phyloP scores from a whole-genome alignment of 768 basidiomycete genomes.

The Multifurca ochricompacta region DNA sequence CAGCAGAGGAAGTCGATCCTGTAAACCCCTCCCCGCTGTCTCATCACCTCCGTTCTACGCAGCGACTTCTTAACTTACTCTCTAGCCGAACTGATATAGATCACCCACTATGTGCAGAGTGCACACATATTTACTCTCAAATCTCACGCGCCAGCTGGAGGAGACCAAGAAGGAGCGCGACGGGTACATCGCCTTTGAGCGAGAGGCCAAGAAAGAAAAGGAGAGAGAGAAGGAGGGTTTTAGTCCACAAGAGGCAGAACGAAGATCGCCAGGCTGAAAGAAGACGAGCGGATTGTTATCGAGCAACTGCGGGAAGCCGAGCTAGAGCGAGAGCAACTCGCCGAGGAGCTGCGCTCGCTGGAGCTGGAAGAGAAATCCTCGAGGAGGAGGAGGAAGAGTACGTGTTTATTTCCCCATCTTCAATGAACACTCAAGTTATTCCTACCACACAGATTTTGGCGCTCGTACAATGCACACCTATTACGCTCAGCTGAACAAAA shows the following conservation, averaged over 20 bases:
- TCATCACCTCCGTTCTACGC: constrained; percentile 68
- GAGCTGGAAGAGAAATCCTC: constrained; percentile 73
- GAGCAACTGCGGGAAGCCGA: constrained; percentile 73
- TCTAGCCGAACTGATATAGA: constrained; percentile 75
- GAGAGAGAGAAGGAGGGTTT: constrained; percentile 60
- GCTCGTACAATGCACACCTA: constrained; percentile 64
- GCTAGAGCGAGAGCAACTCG: constrained; percentile 66
- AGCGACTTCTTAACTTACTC: constrained; percentile 66
- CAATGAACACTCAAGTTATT: neutral
- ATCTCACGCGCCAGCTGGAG: constrained; percentile 73
- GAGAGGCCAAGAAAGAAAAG: constrained; percentile 73
- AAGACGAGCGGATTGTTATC: constrained; percentile 59
- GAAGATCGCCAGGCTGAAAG: constrained; percentile 65
- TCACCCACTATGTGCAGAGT: constrained; percentile 93
- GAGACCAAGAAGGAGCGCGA: constrained; percentile 89
- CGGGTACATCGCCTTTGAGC: constrained; percentile 89
- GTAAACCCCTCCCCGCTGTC: constrained; percentile 67
- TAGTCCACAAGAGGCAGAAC: constrained; percentile 57
- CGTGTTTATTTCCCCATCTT: constrained; percentile 27
- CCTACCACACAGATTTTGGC: constrained; percentile 62
- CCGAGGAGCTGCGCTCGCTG: constrained; percentile 59
- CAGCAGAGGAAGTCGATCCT: constrained; percentile 43
- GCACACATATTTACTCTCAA: constrained; percentile 74
- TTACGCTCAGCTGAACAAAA: constrained; percentile 56
- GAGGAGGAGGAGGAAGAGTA: constrained; percentile 79